Base-by-base conservation (phyloP, 768 basidiomycete species). In the Asterophora parasitica region DNA sequence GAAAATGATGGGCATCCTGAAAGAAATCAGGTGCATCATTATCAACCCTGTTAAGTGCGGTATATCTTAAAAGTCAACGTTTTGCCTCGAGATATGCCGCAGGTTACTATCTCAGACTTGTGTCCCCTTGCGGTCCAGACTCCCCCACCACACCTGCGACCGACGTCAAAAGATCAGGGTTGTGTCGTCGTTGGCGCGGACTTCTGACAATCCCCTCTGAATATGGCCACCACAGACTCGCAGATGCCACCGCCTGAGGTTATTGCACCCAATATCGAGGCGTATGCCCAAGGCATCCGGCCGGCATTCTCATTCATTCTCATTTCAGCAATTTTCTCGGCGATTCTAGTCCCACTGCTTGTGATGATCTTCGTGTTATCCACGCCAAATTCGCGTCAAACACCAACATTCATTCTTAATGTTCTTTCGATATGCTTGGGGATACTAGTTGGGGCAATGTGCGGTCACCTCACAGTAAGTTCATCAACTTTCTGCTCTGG, bases 381-480 rank as follows among this genome's bases (percentile, higher is more conserved):
- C 1, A 65, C 64, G 1, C 36, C 45, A 7, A 34, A 46, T 13
- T 47, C 52, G 20, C 58, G 62, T 3, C 53, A 47, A 34, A 53
- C 46, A 4, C 54, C 51, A 1, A 53, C 61, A 16, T 65, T 65
- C 42, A 49, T 49, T 7, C 40, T 64, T 13, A 65, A 65, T 32
- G 46, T 64, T 7, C 23, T 63, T 1, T 45, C 57, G 11, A 34
- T 59, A 32, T 20, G 19, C 17, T 33, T 49, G 41, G 58, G 55
- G 32, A 27, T 59, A 19, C n/a, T 33, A 8, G 43, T 44, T 4
- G 31, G 43, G 4, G 43, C 13, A 12, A 11, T 44, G 13, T 34
- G 43, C 26, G 23, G 19, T 34, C 43, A 44, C 19, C 32, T 44
- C 11, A 34, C 43, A 2, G 43, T 44, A 20, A 23, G 23, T 23